Evolutionary conservation across 2,329 filamentous ascomycete genomes (phyloP), one percentile per base, ranked within the genome.

Genomic region (Pseudogymnoascus sp.): DNA sequence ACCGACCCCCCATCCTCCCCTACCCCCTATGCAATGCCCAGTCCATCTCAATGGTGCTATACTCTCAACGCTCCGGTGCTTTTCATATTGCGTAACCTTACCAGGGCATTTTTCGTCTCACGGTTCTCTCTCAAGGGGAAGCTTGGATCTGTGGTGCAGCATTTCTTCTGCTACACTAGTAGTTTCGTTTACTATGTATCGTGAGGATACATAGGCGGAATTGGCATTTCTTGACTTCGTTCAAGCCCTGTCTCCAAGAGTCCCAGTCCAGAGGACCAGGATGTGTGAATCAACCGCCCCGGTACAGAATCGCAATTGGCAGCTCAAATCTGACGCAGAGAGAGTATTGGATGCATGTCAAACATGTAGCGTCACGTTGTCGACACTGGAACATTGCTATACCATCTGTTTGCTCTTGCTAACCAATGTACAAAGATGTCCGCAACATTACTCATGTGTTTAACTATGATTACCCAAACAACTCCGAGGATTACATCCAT

Each of bases 381-480:
- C 68, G 68, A 72, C 77, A 81, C 82, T 85, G 83, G 83, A 84
- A 80, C 77, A 78, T 84, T 86, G 83, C 82, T 82, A 82, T 80
- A 78, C 71, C 73, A 72, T 75, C 75, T 73, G 77, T 77, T 82
- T 80, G 80, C 78, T 81, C 84, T 78, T 85, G 85, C 91, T 96
- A 95, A 96, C 90, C 83, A 85, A 78, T 83, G 76, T 80, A 77
- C 81, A 75, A 97, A 97, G 94, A 99, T 89, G 94, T 99, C 83
- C 93, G 92, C 82, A 96, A 99, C 85, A 99, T 99, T 82, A 97
- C 94, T 80, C 94, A 99, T 82, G 94, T 99, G 80, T 85, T 99
- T 81, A 97, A 97, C 87, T 97, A 97, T 90, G 94, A 97, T 78
- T 97, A 97, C 80, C 93, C 93, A 77, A 97, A 97, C 83, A 97